phyloP scores from a whole-genome alignment of 78 protist species.

The Speleostelium caveatum region DNA sequence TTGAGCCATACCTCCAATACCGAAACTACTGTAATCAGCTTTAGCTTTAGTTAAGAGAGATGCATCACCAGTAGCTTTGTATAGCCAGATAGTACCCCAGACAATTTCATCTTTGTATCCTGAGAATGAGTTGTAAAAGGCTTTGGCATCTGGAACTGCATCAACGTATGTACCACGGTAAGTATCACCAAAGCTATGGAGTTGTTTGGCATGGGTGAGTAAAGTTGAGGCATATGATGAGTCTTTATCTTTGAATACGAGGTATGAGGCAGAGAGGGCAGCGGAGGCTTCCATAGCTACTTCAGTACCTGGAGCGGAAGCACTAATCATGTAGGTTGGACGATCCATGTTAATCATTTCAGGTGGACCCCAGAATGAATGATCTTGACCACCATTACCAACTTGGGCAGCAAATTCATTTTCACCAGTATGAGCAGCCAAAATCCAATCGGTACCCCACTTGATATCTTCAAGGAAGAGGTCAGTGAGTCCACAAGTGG shows the following conservation, averaged over 20 bases:
- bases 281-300: constrained; percentile 67
- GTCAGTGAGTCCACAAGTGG: constrained; percentile 1
- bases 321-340: constrained; percentile 15
- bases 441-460: constrained; percentile 75
- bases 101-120: constrained; percentile 70
- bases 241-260: constrained; percentile 10
- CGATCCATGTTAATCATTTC: constrained; percentile 13
- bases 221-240: constrained; percentile 34
- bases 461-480: constrained; percentile 47
- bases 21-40: constrained; percentile 7
- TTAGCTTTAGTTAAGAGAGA: constrained; percentile 1
- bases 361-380: constrained; percentile 71
- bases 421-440: constrained; percentile 60
- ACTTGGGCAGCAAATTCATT: constrained; percentile 50
- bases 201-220: constrained; percentile 44
- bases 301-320: constrained; percentile 75
- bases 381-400: constrained; percentile 55
- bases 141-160: constrained; percentile 22
- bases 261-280: constrained; percentile 57
- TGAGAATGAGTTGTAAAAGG: constrained; percentile 58
- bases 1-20: constrained; percentile 61
- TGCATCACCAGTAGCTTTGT: constrained; percentile 57
- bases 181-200: constrained; percentile 56
- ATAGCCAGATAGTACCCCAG: constrained; percentile 65
- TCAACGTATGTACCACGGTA: constrained; percentile 71